Conservation (phyloP, 2,329 filamentous ascomycete genomes). For the Neofusicoccum laricinum region DNA sequence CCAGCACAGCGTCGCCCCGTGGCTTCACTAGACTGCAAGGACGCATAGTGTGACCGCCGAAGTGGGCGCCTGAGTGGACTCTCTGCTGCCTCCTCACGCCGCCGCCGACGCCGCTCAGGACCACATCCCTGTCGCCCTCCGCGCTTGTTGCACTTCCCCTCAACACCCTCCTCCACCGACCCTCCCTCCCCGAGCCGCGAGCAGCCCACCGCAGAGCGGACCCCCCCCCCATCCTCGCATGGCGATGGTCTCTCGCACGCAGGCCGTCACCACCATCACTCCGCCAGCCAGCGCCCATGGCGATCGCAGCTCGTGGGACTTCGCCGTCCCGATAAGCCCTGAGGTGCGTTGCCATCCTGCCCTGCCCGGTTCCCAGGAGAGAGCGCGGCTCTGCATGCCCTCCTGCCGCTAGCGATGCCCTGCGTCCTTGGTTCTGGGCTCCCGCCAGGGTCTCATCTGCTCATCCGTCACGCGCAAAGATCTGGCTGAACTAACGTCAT, state of each 20-base stretch:
- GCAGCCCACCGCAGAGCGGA: background rate
- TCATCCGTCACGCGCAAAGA: conserved; percentile 23
- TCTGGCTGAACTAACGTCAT: conserved; percentile 9
- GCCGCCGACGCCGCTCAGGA: background rate
- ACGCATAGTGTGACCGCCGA: background rate
- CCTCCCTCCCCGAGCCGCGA: background rate
- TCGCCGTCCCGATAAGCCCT: conserved; percentile 36
- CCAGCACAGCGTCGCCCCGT: conserved; percentile 1
- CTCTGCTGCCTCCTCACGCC: conserved; percentile 4
- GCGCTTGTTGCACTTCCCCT: conserved; percentile 8
- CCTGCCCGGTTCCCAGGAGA: background rate
- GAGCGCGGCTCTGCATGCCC: background rate
- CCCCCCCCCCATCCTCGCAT: background rate
- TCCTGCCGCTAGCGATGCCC: conserved; percentile 21
- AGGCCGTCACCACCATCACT: conserved; percentile 33
- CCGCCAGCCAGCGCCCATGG: conserved; percentile 41
- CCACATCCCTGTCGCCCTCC: conserved; percentile 12
- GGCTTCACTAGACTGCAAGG: background rate
- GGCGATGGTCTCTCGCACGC: conserved; percentile 15
- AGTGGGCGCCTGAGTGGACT: conserved; percentile 6
- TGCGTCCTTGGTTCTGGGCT: conserved; percentile 19
- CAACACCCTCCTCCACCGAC: conserved; percentile 5
- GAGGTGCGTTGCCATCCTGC: conserved; percentile 28
- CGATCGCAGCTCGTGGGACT: conserved; percentile 35
- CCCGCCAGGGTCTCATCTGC: conserved; percentile 23